A percentile compares a stretch with the other conserved stretches of the same genome.
phyloP scores from a whole-genome alignment of 1,284 basidiomycete genomes.

The Ustilago vetiveriae region DNA sequence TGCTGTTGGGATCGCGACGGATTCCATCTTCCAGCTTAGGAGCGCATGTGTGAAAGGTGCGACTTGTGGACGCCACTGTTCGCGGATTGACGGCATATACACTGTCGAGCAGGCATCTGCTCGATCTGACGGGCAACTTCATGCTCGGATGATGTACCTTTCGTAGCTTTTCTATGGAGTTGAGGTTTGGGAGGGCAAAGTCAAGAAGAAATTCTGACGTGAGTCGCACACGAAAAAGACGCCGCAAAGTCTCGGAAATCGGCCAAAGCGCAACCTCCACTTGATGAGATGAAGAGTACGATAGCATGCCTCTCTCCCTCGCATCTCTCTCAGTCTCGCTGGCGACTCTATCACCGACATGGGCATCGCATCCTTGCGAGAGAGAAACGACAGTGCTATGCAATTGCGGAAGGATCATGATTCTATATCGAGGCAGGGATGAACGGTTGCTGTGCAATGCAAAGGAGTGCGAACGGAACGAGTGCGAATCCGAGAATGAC shows the following conservation, averaged over 20 bases:
- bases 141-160: constrained; percentile 9
- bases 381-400: neutral
- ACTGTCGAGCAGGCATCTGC: too few species aligned
- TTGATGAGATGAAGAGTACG: too few species aligned
- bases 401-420: neutral
- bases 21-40: too few species aligned
- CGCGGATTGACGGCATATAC: too few species aligned
- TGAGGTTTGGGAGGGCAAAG: neutral
- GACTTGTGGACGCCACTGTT: too few species aligned
- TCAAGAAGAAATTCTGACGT: constrained; percentile 2
- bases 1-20: neutral
- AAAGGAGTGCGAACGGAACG: neutral
- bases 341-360: neutral
- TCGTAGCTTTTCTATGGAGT: too few species aligned
- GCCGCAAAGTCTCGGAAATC: neutral
- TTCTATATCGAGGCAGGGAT: too few species aligned
- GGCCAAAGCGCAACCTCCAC: too few species aligned
- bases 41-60: constrained; percentile 7
- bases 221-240: neutral
- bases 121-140: constrained; percentile 3
- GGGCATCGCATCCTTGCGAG: neutral
- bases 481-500: too few species aligned
- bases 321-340: too few species aligned
- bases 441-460: too few species aligned
- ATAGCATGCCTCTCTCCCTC: too few species aligned